phyloP scores from a whole-genome alignment of 2,329 filamentous ascomycete genomes.

The Apiospora saccharicola region DNA sequence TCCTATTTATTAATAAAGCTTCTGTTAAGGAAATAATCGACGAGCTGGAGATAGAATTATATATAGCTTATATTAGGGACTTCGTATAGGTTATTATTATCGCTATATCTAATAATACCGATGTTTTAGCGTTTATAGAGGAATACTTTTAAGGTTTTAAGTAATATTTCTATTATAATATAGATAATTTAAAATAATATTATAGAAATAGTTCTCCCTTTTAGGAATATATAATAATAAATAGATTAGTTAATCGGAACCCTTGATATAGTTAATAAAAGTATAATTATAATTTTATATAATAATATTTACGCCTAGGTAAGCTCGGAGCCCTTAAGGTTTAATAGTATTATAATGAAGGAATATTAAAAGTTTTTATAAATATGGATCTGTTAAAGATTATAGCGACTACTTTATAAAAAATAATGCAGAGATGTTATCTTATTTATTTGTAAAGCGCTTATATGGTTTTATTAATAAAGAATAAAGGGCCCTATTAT shows the following conservation, averaged over 20 bases:
- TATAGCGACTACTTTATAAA: neutral
- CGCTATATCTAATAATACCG: neutral
- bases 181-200: neutral
- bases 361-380: neutral
- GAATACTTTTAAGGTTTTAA: slow-evolving; percentile 5
- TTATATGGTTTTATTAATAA: neutral
- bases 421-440: neutral
- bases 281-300: neutral
- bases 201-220: neutral
- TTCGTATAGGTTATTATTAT: slow-evolving; percentile 8
- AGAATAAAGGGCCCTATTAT: neutral
- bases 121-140: neutral
- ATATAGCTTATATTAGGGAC: too few species aligned
- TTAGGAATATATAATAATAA: neutral
- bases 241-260: slow-evolving; percentile 7
- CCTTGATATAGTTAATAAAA: neutral
- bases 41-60: slow-evolving; percentile 1
- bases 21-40: neutral
- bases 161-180: neutral
- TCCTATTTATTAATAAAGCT: neutral
- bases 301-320: neutral
- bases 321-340: slow-evolving; percentile 3
- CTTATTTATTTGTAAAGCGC: neutral
- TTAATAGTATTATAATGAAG: neutral
- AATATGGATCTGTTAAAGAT: neutral